phyloP scores from a whole-genome alignment of 2,329 filamentous ascomycete species.

The Fusarium sp. region DNA sequence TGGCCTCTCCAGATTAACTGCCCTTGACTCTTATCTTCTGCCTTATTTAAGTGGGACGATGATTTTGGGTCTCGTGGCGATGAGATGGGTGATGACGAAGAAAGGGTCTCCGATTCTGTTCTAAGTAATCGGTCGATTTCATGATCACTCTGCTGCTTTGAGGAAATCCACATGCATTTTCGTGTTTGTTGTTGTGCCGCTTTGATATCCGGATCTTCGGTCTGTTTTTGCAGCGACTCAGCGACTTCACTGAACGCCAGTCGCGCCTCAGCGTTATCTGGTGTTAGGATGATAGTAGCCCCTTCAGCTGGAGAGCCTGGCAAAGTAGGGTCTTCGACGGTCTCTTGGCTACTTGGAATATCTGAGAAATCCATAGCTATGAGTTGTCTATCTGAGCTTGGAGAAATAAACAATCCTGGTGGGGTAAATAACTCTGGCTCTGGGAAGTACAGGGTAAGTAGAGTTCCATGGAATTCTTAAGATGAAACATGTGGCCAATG shows the following conservation, averaged over 20 bases:
- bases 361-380: background rate
- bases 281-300: background rate
- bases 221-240: accelerated
- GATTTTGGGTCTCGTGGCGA: background rate
- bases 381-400: background rate
- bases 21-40: background rate
- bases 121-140: accelerated
- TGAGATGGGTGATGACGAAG: background rate
- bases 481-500: background rate
- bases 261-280: background rate
- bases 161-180: background rate
- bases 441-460: background rate
- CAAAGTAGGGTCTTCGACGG: background rate
- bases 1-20: background rate
- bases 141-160: background rate
- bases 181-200: background rate
- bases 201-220: accelerated
- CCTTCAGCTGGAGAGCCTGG: background rate
- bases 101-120: accelerated
- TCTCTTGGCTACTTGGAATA: background rate
- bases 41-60: accelerated
- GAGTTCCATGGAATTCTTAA: too few species aligned
- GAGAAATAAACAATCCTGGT: background rate
- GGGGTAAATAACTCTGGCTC: background rate
- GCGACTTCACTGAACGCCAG: background rate